Base-by-base conservation (phyloP, 179 eudicot genomes). In the Pouteria campechiana region DNA sequence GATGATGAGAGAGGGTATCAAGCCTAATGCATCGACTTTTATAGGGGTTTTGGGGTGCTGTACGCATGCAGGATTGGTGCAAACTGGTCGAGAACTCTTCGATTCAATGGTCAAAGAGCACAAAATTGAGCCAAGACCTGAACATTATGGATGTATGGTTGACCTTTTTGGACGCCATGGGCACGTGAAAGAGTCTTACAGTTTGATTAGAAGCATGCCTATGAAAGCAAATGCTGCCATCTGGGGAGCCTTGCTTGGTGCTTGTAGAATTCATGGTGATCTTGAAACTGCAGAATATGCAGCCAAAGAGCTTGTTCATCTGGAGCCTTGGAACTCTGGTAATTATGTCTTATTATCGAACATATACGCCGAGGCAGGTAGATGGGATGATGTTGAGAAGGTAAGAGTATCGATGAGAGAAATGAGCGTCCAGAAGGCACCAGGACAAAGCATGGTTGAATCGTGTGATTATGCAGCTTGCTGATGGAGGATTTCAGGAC, bases 131-230 rank as follows among this genome's bases (percentile, higher is more conserved):
- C 84, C 81, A 7, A 68, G 63, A 50, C 74, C 73, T 17, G 88
- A 75, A 72, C 93, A 82, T 57, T 82, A 79, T 54, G 93, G 88
- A 55, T 82, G 88, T 57, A 73, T 82, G 88, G 72, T 47, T 29
- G 88, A 82, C 60, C 68, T 79, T 40, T 76, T 82, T 41, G 87
- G 93, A 19, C 78, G 87, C 23, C 46, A 63, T 46, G 93, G 83
- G 16, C 56, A 76, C 44, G 55, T 79, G 29, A 54, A 40, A 37
- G 88, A 79, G 47, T 81, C 93, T 12, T 61, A 50, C 52, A 74
- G 70, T 18, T 37, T 82, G 54, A 62, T 76, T 25, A 52, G 42
- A 45, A 49, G 46, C 48, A 75, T 79, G 88, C 76, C 88, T 4
- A 63, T 73, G 73, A 68, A 49, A 32, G 83, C 93, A 36, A 79